Base-by-base conservation (phyloP, 331 rosid genomes). In the Prunus yedoensis region DNA sequence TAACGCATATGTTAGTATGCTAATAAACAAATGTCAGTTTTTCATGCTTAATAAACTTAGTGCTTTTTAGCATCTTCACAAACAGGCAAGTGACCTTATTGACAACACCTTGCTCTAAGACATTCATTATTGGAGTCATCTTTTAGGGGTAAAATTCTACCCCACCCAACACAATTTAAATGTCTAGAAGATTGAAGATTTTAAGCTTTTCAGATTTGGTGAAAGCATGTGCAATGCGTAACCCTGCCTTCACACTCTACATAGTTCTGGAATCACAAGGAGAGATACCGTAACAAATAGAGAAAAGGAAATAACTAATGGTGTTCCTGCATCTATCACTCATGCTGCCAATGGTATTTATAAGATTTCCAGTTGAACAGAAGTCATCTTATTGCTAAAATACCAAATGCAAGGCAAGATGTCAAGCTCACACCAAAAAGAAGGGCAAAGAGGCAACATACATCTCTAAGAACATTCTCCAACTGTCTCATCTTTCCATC, bases 381-480 rank as follows among this genome's bases (percentile, higher is more conserved):
- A 28, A 67, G 30, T 50, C 61, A 65, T 66, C 50, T 57, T 50
- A 46, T 78, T 63, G 15, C 52, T 52, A 56, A 21, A 65, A 35
- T 35, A 6, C 41, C 8, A 35, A 35, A 35, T 6, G 41, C 41
- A 35, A 35, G 41, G 41, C 41, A 35, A 35, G 1, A 35, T 35
- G 41, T 35, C 41, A 5, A 35, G 41, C 41, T 35, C 41, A 79
- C 60, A 62, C 59, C 74, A 79, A 35, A 47, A 32, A 52, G 51
- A 54, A 17, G 57, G 10, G 50, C 38, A 18, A 62, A 73, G 41
- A 35, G n/a, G 71, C 27, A 71, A 74, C 79, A 71, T 83, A 91
- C 98, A 94, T 93, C 97, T 83, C 77, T 88, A 71, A 93, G 91
- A 80, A 91, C 88, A 89, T 89, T 88, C 82, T 56, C 61, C 61